Evolutionary conservation across 2,329 filamentous ascomycete genomes (phyloP), one percentile per base, ranked within the genome.

Genomic region (Fusarium anthophilum): DNA sequence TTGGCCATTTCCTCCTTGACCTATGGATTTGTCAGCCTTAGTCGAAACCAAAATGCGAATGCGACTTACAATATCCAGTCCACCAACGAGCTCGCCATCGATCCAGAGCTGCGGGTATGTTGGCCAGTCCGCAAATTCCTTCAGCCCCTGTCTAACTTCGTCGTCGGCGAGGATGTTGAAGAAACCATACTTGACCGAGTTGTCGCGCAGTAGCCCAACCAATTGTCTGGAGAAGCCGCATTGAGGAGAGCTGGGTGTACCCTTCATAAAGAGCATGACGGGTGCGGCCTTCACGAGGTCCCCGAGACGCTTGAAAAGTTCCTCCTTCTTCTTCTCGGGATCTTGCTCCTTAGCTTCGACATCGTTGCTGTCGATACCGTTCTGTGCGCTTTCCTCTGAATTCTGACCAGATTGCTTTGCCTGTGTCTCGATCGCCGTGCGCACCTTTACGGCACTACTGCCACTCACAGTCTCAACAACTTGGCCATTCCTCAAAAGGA

Each of bases 201-300:
- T 92, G 84, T 98, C 96, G 59, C 96, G 90, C 78, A 99, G 85
- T 53, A 99, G 90, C 32, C 87, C 91, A 48, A 99, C 96, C 50
- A 98, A 86, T 85, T 98, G 95, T 76, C 96, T 88, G 76, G 94
- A 97, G 84, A 99, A 99, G 6, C 96, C 95, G 80, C 95, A 98
- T 83, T 97, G 93, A 3, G 95, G 95, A 38, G 91, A 89, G 74
- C 91, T 94, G 0, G 95, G 95, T 6, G 94, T 97, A n/a, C 95
- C 95, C 86, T 98, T 98, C 94, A 98, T 98, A 84, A 99, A 99
- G 35, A 99, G 87, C 96, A 99, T 99, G 38, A 99, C 95, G 1
- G 95, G 94, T 38, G 96, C 96, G 10, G 96, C 96, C 86, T 96
- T 97, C 76, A 98, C 96, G 41, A 99, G 88, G 77, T 97, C 93